phyloP scores from a whole-genome alignment of 768 basidiomycete species.

The Tylopilus felleus region DNA sequence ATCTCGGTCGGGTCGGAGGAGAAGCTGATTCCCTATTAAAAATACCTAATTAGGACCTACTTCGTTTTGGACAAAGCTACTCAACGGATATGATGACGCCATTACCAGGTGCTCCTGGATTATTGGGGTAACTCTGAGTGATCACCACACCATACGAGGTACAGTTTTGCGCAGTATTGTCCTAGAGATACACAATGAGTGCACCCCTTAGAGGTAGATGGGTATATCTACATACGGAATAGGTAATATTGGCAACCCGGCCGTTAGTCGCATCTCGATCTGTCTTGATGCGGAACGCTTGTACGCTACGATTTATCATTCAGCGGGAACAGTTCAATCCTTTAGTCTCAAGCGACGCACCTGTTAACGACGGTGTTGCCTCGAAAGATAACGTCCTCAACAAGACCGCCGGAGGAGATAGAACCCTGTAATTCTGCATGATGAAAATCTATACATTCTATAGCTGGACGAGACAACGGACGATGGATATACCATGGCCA shows the following conservation, averaged over 20 bases:
- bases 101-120: conserved; percentile 50
- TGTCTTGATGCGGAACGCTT: conserved; percentile 64
- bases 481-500: conserved; percentile 65
- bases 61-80: conserved; percentile 13
- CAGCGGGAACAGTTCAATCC: not conserved
- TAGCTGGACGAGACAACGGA: conserved; percentile 2
- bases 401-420: conserved; percentile 43
- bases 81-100: conserved; percentile 58
- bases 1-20: conserved; percentile 39
- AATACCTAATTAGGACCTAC: not conserved
- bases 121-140: conserved; percentile 58
- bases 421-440: conserved; percentile 43
- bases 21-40: conserved; percentile 48
- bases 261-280: conserved; percentile 42
- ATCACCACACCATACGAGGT: conserved; percentile 55
- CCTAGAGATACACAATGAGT: conserved; percentile 28
- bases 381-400: conserved; percentile 45
- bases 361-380: conserved; percentile 56
- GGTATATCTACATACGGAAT: conserved; percentile 38
- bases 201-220: not conserved
- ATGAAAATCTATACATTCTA: not conserved
- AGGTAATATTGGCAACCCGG: conserved; percentile 48
- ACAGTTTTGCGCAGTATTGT: conserved; percentile 51
- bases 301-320: conserved; percentile 33
- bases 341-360: conserved; percentile 26